phyloP scores from a whole-genome alignment of 2,329 filamentous ascomycete genomes.

The Raffaelea albimanens region DNA sequence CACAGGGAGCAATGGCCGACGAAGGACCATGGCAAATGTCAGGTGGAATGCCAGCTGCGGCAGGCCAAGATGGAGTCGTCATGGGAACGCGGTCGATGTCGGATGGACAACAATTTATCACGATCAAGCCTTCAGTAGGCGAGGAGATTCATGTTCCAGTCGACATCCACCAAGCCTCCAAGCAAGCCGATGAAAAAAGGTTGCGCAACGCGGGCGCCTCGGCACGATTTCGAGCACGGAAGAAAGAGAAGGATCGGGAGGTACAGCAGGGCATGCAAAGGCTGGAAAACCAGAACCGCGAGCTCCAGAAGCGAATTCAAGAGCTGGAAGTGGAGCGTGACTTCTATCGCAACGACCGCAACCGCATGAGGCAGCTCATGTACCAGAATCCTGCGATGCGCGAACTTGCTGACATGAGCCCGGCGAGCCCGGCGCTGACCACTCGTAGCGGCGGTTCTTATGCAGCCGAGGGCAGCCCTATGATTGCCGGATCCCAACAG shows the following conservation, averaged over 20 bases:
- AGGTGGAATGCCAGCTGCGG: not conserved
- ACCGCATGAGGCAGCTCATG: slow-evolving; percentile 60
- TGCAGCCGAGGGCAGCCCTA: slow-evolving; percentile 26
- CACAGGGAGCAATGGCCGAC: not conserved
- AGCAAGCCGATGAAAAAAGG: slow-evolving; percentile 75
- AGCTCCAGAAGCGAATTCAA: slow-evolving; percentile 46
- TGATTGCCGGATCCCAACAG: slow-evolving; percentile 6
- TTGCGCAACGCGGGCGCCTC: slow-evolving; percentile 80
- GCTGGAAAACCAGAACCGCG: slow-evolving; percentile 57
- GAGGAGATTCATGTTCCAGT: slow-evolving; percentile 53
- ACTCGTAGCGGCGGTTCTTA: slow-evolving; percentile 23
- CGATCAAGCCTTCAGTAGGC: slow-evolving; percentile 26
- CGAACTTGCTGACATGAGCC: slow-evolving; percentile 40
- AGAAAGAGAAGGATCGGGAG: slow-evolving; percentile 74
- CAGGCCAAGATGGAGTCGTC: not conserved
- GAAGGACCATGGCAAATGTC: not conserved
- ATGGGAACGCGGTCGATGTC: slow-evolving; percentile 8
- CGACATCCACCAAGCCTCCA: slow-evolving; percentile 73
- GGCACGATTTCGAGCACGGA: slow-evolving; percentile 68
- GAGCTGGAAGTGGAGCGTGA: slow-evolving; percentile 55
- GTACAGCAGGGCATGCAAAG: slow-evolving; percentile 59
- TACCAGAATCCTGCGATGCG: slow-evolving; percentile 47
- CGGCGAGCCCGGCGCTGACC: slow-evolving; percentile 37
- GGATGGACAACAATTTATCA: slow-evolving; percentile 20
- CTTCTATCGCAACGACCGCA: slow-evolving; percentile 64